phyloP scores from a whole-genome alignment of 140 eudicot genomes.

The Senecio squalidus region DNA sequence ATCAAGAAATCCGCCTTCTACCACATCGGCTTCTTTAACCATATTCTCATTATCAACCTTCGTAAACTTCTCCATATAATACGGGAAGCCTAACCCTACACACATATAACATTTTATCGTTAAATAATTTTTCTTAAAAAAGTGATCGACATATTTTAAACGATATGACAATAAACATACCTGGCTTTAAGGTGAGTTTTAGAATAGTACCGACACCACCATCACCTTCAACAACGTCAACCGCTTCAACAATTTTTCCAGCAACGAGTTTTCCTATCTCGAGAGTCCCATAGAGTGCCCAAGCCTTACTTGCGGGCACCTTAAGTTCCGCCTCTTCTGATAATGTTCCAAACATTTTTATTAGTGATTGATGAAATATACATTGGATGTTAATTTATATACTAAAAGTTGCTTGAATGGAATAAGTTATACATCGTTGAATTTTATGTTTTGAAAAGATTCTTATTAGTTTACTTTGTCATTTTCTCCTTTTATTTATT shows the following conservation, averaged over 20 bases:
- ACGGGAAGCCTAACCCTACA: neutral
- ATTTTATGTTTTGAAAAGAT: no score
- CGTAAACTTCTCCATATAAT: neutral
- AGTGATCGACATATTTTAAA: neutral
- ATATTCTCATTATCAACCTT: neutral
- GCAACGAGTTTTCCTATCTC: slow-evolving; percentile 1
- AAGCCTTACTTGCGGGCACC: slow-evolving; percentile 24
- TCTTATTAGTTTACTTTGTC: no score
- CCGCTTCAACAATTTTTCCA: slow-evolving; percentile 3
- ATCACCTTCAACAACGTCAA: slow-evolving; percentile 27
- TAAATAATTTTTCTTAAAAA: no score
- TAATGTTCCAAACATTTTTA: slow-evolving; percentile 17
- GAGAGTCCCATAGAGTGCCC: slow-evolving; percentile 25
- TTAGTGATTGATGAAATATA: neutral
- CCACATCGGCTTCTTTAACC: neutral
- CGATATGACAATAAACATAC: neutral
- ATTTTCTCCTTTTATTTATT: no score
- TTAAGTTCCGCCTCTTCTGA: slow-evolving; percentile 14
- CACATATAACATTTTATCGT: neutral
- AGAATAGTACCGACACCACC: slow-evolving; percentile 22
- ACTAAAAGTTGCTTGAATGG: no score
- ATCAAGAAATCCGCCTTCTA: neutral
- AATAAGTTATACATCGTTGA: no score
- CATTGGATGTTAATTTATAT: no score
- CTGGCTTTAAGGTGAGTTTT: slow-evolving; percentile 2